Conservation (phyloP, 805 yeast genomes). For the Brettanomyces bruxellensis region DNA sequence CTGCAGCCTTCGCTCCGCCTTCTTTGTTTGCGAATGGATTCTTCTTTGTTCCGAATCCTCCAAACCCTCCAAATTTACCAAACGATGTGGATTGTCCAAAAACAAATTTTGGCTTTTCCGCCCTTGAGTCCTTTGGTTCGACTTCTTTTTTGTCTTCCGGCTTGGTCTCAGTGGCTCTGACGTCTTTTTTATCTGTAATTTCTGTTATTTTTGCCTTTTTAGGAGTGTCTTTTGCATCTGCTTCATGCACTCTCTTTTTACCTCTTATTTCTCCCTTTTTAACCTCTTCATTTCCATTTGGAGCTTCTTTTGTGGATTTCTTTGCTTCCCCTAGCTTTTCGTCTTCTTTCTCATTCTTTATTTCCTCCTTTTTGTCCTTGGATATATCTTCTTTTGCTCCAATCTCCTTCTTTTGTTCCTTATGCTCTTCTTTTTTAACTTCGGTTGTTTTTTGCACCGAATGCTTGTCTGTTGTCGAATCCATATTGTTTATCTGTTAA, state of each 20-base stretch:
- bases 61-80: constrained; percentile 34
- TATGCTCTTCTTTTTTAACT: background rate
- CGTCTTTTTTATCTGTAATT: background rate
- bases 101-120: constrained; percentile 36
- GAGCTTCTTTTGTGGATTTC: background rate
- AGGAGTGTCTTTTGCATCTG: background rate
- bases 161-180: background rate
- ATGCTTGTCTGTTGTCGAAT: background rate
- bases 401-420: background rate
- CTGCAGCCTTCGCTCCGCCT: background rate
- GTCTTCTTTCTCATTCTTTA: background rate
- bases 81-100: constrained; percentile 48
- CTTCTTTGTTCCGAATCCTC: constrained; percentile 21
- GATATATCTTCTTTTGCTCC: background rate
- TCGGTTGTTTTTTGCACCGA: background rate
- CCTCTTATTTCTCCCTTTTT: background rate
- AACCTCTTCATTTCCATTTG: background rate
- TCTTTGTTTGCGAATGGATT: constrained; percentile 26
- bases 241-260: background rate
- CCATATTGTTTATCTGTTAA: too few species aligned
- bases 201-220: background rate
- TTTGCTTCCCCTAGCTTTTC: background rate
- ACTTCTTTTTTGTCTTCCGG: constrained; percentile 3
- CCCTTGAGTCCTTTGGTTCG: constrained; percentile 1
- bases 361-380: background rate